These are phyloP conservation scores for Biscogniauxia sp. DNA, from an alignment of 2,329 filamentous ascomycete genomes.

Conservation along the genomic window DNA sequence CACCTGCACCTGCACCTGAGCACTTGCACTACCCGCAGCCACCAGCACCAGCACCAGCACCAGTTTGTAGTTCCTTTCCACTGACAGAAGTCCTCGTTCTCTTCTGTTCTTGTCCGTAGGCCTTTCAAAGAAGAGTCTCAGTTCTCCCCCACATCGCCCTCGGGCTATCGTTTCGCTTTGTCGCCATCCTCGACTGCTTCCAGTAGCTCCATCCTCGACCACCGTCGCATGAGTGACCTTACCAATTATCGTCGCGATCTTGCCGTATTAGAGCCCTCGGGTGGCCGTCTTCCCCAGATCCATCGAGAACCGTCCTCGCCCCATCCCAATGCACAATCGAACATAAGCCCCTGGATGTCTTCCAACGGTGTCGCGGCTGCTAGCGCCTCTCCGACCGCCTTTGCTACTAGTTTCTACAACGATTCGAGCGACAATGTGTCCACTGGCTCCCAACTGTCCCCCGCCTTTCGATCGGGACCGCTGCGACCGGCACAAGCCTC, in stretches of 20 bases:
- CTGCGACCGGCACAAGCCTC: conserved; percentile 26
- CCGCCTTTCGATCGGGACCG: conserved; percentile 60
- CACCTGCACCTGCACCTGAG: no score
- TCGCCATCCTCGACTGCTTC: conserved; percentile 42
- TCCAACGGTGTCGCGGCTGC: conserved; percentile 37
- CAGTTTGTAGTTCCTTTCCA: conserved; percentile 11
- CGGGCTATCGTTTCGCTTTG: conserved; percentile 42
- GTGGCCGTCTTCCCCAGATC: conserved; percentile 56
- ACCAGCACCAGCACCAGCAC: not conserved
- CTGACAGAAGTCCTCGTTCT: conserved; percentile 31
- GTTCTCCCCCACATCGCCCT: conserved; percentile 49
- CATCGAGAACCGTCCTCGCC: conserved; percentile 58
- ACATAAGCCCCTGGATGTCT: conserved; percentile 59
- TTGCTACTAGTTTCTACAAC: conserved; percentile 66
- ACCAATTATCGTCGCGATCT: conserved; percentile 71
- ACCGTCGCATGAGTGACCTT: conserved; percentile 59
- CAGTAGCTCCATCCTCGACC: conserved; percentile 52
- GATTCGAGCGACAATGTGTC: conserved; percentile 71
- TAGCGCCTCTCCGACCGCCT: conserved; percentile 35
- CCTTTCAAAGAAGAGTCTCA: conserved; percentile 42
- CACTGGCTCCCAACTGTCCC: conserved; percentile 64
- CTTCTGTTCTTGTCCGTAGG: conserved; percentile 24
- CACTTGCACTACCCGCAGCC: no score
- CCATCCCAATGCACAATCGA: conserved; percentile 50
- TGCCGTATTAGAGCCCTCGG: conserved; percentile 62